Conservation (phyloP, 2,329 filamentous ascomycete genomes). For the Hypoxylon sp. region DNA sequence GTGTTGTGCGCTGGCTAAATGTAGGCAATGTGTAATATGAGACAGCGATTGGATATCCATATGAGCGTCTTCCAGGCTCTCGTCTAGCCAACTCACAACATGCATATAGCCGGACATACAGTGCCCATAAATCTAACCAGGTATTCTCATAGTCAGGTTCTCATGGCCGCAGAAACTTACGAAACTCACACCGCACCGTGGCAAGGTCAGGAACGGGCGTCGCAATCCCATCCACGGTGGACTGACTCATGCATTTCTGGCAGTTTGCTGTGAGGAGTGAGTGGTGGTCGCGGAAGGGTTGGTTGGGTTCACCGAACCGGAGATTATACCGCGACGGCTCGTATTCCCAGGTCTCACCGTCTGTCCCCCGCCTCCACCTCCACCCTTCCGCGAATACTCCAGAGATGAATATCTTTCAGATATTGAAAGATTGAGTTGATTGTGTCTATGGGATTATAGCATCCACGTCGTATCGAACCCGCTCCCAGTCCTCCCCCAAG, state of each 20-base stretch:
- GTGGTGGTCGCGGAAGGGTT: slow-evolving; percentile 6
- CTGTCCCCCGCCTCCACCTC: neutral
- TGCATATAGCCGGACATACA: slow-evolving; percentile 4
- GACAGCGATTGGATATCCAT: neutral
- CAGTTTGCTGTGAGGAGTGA: too few species aligned
- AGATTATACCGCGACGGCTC: neutral
- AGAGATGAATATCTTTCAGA: neutral
- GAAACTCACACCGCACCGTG: neutral
- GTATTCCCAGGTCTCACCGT: slow-evolving; percentile 1
- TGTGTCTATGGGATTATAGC: neutral
- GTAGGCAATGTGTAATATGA: slow-evolving; percentile 19
- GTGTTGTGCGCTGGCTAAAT: too few species aligned
- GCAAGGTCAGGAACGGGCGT: neutral
- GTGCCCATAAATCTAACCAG: neutral
- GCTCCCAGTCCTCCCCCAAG: slow-evolving; percentile 12
- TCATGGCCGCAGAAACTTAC: neutral
- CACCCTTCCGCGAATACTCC: neutral
- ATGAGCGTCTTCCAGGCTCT: neutral
- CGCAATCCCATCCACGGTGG: slow-evolving; percentile 8
- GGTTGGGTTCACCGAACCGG: slow-evolving; percentile 17
- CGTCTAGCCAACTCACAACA: neutral
- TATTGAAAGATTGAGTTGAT: neutral
- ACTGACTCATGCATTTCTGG: slow-evolving; percentile 16
- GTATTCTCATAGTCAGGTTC: slow-evolving; percentile 1
- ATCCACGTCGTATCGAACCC: slow-evolving; percentile 1